Conservation (phyloP, 2,329 filamentous ascomycete genomes). For the Neofusicoccum umdonicola region DNA sequence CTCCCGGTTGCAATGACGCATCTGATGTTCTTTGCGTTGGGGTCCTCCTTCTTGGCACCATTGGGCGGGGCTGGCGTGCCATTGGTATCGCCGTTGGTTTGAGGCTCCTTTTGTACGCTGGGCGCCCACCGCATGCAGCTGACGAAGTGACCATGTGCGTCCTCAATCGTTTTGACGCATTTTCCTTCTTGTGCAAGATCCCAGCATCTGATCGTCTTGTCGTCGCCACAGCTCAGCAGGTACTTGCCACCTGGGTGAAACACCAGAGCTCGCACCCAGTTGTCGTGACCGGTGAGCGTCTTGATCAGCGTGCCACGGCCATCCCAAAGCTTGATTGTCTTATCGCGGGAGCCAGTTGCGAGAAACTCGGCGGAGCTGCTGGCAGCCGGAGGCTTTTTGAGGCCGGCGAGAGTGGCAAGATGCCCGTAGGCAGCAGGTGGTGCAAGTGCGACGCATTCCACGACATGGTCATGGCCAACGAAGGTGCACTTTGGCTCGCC, state of each 20-base stretch:
- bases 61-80: slow-evolving; percentile 16
- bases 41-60: slow-evolving; percentile 52
- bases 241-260: slow-evolving; percentile 95
- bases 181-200: slow-evolving; percentile 87
- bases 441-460: slow-evolving; percentile 85
- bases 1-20: slow-evolving; percentile 86
- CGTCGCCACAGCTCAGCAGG: slow-evolving; percentile 79
- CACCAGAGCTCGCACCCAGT: slow-evolving; percentile 82
- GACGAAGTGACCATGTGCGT: slow-evolving; percentile 80
- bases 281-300: slow-evolving; percentile 83
- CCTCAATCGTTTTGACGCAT: slow-evolving; percentile 77
- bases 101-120: slow-evolving; percentile 61
- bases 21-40: slow-evolving; percentile 60
- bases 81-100: slow-evolving; percentile 34
- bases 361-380: slow-evolving; percentile 81
- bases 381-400: slow-evolving; percentile 76
- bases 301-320: slow-evolving; percentile 79
- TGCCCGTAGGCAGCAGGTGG: slow-evolving; percentile 76
- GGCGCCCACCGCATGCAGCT: slow-evolving; percentile 88
- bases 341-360: slow-evolving; percentile 85
- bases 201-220: slow-evolving; percentile 93
- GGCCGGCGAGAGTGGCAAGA: slow-evolving; percentile 71
- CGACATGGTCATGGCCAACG: slow-evolving; percentile 79
- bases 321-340: slow-evolving; percentile 88
- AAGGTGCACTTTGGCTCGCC: slow-evolving; percentile 76